These are phyloP conservation scores for Closterium sp. DNA, from an alignment of 139 green algal species.

Conservation along the genomic window DNA sequence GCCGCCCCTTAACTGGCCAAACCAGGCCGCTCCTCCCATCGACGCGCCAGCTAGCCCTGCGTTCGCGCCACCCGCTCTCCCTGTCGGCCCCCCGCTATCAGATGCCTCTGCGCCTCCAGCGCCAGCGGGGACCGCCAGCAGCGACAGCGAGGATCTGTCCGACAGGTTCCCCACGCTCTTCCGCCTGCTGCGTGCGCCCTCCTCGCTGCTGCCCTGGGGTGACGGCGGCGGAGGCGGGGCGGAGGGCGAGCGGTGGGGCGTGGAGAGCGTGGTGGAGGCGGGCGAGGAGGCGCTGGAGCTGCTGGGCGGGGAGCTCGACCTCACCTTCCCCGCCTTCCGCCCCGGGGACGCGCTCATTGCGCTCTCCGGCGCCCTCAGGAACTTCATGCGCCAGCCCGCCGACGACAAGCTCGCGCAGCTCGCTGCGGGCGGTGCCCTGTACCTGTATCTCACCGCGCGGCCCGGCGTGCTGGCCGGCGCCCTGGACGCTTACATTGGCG, in stretches of 20 bases:
- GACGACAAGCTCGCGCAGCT: slow-evolving; percentile 12
- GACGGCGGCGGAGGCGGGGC: background rate
- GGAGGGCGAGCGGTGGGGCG: background rate
- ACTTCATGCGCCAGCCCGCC: slow-evolving; percentile 16
- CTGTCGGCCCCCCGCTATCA: background rate
- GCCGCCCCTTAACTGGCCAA: background rate
- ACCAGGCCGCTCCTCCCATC: background rate
- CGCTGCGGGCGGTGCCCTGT: background rate
- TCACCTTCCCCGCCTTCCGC: slow-evolving; percentile 60
- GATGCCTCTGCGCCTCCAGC: background rate
- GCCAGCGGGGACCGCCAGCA: background rate
- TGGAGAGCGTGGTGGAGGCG: background rate
- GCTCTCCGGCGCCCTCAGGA: background rate
- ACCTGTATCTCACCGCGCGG: slow-evolving; percentile 46
- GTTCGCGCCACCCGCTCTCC: background rate
- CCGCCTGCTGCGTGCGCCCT: background rate
- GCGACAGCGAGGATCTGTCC: background rate
- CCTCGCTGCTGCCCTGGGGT: background rate
- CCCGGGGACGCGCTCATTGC: background rate
- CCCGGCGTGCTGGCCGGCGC: slow-evolving; percentile 40
- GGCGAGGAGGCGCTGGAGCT: slow-evolving; percentile 7
- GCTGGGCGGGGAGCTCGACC: background rate
- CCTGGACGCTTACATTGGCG: slow-evolving; percentile 33
- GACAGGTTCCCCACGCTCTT: background rate
- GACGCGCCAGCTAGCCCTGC: background rate